These are phyloP conservation scores for Phialemoniopsis sp. DNA, from an alignment of 2,329 filamentous ascomycete genomes.

Conservation along the genomic window DNA sequence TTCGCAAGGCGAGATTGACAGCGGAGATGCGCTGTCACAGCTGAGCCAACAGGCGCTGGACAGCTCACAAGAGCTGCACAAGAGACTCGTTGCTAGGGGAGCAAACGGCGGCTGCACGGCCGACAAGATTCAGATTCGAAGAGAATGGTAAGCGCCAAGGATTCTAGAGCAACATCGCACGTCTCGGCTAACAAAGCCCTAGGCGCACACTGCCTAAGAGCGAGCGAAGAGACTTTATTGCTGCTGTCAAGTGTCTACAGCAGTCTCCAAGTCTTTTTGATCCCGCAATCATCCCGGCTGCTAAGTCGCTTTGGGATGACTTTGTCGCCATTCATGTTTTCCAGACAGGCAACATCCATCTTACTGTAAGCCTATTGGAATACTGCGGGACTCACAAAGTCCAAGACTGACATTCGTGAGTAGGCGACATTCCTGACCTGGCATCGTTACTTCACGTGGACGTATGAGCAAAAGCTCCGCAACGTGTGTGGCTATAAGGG, in stretches of 20 bases:
- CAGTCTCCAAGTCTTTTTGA: constrained; percentile 13
- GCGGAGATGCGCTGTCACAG: too few relatives aligned
- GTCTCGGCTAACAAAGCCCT: too few relatives aligned
- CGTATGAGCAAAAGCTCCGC: constrained; percentile 26
- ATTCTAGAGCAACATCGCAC: too few relatives aligned
- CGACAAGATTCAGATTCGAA: neutral
- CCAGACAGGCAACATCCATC: constrained; percentile 5
- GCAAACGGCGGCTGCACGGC: too few relatives aligned
- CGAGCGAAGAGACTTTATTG: constrained; percentile 16
- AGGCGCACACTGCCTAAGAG: constrained; percentile 14
- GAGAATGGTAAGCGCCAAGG: too few relatives aligned
- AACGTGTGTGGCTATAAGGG: constrained; percentile 28
- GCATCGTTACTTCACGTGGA: constrained; percentile 28
- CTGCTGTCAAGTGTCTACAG: constrained; percentile 20
- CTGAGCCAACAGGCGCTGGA: too few relatives aligned
- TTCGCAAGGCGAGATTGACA: too few relatives aligned
- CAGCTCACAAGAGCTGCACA: too few relatives aligned
- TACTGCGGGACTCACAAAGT: too few relatives aligned
- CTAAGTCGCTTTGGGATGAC: constrained; percentile 15
- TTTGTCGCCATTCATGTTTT: constrained; percentile 11
- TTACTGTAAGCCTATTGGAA: constrained; percentile 6
- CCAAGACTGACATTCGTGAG: neutral
- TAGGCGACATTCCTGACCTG: constrained; percentile 30
- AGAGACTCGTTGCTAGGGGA: too few relatives aligned
- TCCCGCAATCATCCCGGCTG: constrained; percentile 8